These are phyloP conservation scores for Cinnamomum chago DNA, from an alignment of 164 flowering plant species.

Conservation along the genomic window DNA sequence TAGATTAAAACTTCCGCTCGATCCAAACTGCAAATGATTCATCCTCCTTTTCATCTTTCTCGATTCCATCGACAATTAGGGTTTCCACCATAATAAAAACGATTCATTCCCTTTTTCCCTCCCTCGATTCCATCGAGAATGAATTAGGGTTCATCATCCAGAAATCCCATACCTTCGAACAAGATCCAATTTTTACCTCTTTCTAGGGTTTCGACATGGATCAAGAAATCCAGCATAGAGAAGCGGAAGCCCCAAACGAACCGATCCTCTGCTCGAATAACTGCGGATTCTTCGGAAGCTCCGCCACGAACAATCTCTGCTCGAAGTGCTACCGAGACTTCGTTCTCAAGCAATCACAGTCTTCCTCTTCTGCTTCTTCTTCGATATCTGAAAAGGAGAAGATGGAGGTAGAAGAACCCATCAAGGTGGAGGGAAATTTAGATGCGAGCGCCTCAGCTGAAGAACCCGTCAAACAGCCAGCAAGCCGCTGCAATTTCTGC, in stretches of 20 bases:
- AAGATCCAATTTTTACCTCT: no score
- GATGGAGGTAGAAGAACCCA: not conserved
- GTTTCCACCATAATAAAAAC: no score
- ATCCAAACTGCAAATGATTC: no score
- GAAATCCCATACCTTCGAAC: no score
- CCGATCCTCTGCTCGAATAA: conserved; percentile 12
- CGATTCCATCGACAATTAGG: no score
- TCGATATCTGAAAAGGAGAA: not conserved
- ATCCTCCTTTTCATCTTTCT: no score
- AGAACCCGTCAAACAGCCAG: not conserved
- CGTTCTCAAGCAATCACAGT: not conserved
- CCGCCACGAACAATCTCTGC: conserved; percentile 8
- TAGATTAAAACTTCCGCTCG: no score
- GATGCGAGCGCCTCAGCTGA: not conserved
- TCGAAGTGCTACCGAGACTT: conserved; percentile 13
- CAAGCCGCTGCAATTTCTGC: conserved; percentile 51
- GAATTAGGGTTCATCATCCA: no score
- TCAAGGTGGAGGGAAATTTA: not conserved
- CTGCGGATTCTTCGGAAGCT: conserved; percentile 15
- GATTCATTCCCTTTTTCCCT: no score
- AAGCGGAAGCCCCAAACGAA: not conserved
- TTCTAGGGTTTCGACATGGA: not conserved
- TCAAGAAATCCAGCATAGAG: not conserved
- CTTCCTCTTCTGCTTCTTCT: not conserved
- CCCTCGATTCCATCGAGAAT: no score